Percentiles rank a stretch among this genome's conserved stretches.
Evolutionary conservation across 306 rosid genomes (phyloP).

Genomic region (Sicyos baderoa): DNA sequence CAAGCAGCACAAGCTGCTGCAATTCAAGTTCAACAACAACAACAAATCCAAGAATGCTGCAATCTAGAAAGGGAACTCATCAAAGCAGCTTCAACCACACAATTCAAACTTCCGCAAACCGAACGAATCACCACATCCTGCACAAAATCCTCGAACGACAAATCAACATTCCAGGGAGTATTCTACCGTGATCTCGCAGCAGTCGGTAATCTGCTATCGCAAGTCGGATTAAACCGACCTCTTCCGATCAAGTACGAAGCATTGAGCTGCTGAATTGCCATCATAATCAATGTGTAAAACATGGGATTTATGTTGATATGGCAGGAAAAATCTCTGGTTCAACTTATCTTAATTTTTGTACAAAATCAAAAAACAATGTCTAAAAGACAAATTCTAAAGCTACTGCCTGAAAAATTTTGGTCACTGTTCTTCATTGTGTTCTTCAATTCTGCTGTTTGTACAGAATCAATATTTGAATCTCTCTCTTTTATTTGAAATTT

Average conservation of each 20-base stretch:
- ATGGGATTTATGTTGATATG: slow-evolving; percentile 20
- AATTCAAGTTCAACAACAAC: slow-evolving; percentile 28
- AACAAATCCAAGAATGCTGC: slow-evolving; percentile 22
- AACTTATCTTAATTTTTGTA: slow-evolving; percentile 35
- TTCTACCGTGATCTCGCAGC: slow-evolving; percentile 79
- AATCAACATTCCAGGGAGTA: slow-evolving; percentile 62
- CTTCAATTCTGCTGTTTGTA: slow-evolving; percentile 35
- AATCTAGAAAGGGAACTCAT: slow-evolving; percentile 25
- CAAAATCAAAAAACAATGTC: slow-evolving; percentile 34
- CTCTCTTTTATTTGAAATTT: neutral
- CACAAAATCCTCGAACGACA: slow-evolving; percentile 26
- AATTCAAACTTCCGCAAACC: slow-evolving; percentile 13
- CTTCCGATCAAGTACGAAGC: slow-evolving; percentile 83
- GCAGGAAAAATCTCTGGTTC: slow-evolving; percentile 33
- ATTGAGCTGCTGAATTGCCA: slow-evolving; percentile 52
- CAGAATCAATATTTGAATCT: slow-evolving; percentile 33
- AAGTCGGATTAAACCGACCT: slow-evolving; percentile 66
- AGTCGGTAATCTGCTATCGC: slow-evolving; percentile 74
- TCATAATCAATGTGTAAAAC: neutral
- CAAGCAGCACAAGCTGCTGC: slow-evolving; percentile 33
- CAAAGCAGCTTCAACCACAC: slow-evolving; percentile 6
- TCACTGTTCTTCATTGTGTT: slow-evolving; percentile 22
- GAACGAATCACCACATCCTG: slow-evolving; percentile 20
- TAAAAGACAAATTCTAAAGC: slow-evolving; percentile 8
- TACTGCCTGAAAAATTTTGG: slow-evolving; percentile 82